A percentile compares a stretch with the other conserved stretches of the same genome.
These are phyloP conservation scores for Solanum tacnaense DNA, from an alignment of 257 asterid genomes.

Conservation along the genomic window DNA sequence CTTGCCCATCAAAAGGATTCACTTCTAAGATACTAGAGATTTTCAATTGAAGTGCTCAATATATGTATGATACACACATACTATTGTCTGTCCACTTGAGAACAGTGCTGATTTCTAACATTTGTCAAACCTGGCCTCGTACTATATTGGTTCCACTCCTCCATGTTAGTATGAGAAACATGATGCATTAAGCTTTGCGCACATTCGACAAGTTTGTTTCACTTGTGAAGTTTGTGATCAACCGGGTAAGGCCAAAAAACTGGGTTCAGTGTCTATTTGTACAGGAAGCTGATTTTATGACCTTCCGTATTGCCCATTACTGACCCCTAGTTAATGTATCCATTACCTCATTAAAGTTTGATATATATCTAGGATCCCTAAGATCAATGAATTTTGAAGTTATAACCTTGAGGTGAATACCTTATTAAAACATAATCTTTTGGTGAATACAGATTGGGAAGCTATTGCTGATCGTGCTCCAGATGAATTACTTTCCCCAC, in stretches of 20 bases:
- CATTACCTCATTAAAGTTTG: neutral
- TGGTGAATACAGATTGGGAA: slow-evolving; percentile 74
- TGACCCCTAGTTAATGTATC: neutral
- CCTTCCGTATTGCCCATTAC: neutral
- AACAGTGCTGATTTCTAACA: neutral
- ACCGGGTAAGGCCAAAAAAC: neutral
- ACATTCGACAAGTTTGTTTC: neutral
- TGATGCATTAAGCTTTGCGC: neutral
- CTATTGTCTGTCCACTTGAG: neutral
- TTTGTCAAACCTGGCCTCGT: neutral
- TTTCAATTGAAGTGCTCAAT: neutral
- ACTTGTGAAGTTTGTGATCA: neutral
- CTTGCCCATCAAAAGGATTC: neutral
- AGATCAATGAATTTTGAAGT: neutral
- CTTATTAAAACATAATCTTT: neutral
- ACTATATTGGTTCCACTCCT: neutral
- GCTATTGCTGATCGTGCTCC: slow-evolving; percentile 75
- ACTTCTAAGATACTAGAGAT: neutral
- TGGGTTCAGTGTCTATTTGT: neutral
- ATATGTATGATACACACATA: neutral
- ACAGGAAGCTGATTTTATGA: neutral
- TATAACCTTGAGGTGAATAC: slow-evolving; percentile 5
- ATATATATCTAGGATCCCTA: neutral
- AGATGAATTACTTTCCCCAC: slow-evolving; percentile 62
- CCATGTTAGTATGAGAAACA: neutral